These are phyloP conservation scores for Carex sylvatica DNA, from an alignment of 202 grass and related monocot species.

Conservation along the genomic window DNA sequence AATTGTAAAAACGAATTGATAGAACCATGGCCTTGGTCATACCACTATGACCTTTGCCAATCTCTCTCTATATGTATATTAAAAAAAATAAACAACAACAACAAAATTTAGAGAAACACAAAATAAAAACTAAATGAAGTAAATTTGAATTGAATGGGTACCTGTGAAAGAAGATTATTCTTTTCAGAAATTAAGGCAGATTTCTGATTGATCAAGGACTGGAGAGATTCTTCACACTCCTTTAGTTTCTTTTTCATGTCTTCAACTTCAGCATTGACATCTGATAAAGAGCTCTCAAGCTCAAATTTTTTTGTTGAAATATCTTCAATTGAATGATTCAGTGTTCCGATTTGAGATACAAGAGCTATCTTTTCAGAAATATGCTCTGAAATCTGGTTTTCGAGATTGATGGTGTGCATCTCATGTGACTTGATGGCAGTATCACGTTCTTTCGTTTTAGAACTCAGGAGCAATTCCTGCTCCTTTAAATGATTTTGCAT, in stretches of 20 bases:
- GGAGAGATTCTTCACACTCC: conserved; percentile 64
- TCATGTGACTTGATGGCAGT: conserved; percentile 40
- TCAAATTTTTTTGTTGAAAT: conserved; percentile 23
- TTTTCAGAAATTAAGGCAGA: conserved; percentile 28
- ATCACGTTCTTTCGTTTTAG: conserved; percentile 49
- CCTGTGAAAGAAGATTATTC: conserved; percentile 18
- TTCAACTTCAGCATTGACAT: conserved; percentile 45
- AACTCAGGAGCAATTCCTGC: conserved; percentile 52
- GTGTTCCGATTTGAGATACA: conserved; percentile 27
- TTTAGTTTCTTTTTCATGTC: conserved; percentile 57
- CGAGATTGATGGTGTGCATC: conserved; percentile 28
- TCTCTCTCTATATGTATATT: no score
- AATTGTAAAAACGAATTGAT: no score
- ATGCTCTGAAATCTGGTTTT: conserved; percentile 33
- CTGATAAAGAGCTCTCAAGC: conserved; percentile 15
- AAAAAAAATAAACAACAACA: neutral
- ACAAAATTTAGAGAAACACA: neutral
- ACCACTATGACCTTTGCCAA: no score
- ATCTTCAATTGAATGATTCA: conserved; percentile 13
- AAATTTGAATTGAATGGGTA: conserved; percentile 1
- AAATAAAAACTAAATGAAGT: neutral
- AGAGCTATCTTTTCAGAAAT: conserved; percentile 54
- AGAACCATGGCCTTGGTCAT: no score
- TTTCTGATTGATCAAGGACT: conserved; percentile 47
- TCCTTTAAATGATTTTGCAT: conserved; percentile 53